These are phyloP conservation scores for Monosporascus sp. DNA, from an alignment of 2,329 filamentous ascomycete genomes.

Conservation along the genomic window DNA sequence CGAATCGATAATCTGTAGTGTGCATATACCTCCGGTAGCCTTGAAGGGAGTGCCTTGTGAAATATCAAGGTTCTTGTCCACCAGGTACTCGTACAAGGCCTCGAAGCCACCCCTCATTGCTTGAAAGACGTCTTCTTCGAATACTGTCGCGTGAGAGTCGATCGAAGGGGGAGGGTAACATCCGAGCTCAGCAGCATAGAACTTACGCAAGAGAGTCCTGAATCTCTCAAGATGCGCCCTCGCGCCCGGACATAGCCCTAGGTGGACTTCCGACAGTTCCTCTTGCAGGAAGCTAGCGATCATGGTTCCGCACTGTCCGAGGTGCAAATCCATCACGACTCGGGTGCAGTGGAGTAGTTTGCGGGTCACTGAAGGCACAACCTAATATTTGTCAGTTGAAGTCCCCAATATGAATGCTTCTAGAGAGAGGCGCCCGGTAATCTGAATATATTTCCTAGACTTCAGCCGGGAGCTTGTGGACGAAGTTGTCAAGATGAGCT, in stretches of 20 bases:
- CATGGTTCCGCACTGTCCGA: constrained; percentile 52
- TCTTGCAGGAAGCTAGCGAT: constrained; percentile 65
- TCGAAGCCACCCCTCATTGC: constrained; percentile 66
- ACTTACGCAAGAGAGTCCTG: constrained; percentile 59
- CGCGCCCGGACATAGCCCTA: constrained; percentile 58
- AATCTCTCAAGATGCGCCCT: constrained; percentile 68
- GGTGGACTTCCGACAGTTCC: constrained; percentile 59
- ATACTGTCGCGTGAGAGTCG: constrained; percentile 37
- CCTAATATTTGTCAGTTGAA: constrained; percentile 29
- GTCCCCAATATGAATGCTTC: neutral
- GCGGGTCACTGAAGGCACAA: constrained; percentile 48
- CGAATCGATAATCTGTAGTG: constrained; percentile 59
- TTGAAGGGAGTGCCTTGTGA: constrained; percentile 45
- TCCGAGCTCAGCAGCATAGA: constrained; percentile 62
- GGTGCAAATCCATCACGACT: constrained; percentile 58
- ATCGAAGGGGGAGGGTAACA: constrained; percentile 61
- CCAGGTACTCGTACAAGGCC: constrained; percentile 64
- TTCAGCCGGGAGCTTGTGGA: too few species aligned
- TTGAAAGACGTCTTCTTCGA: constrained; percentile 52
- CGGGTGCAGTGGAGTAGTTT: constrained; percentile 59
- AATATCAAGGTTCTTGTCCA: constrained; percentile 52
- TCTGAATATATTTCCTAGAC: constrained; percentile 32
- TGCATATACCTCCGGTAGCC: constrained; percentile 63
- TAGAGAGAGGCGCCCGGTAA: constrained; percentile 46
- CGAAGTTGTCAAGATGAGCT: too few species aligned